phyloP scores from a whole-genome alignment of 2,329 filamentous ascomycete genomes.

The Tolypocladium ovalisporum region DNA sequence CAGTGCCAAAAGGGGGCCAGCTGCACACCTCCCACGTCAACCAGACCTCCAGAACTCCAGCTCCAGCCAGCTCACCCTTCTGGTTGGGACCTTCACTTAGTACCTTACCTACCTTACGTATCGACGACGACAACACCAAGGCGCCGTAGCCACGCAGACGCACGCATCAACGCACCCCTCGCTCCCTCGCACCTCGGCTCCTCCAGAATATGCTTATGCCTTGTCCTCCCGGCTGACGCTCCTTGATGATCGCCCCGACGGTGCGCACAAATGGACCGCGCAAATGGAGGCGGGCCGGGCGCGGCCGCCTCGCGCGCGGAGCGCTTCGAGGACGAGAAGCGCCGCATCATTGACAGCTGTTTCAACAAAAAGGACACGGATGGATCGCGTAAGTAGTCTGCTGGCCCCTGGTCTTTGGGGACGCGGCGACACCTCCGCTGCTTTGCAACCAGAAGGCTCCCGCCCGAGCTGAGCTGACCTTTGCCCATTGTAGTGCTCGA shows the following conservation, averaged over 20 bases:
- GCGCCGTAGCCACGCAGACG: not conserved
- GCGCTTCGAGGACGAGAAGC: slow-evolving; percentile 93
- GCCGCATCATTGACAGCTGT: slow-evolving; percentile 86
- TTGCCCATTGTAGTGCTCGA: slow-evolving; percentile 37
- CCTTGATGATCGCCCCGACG: slow-evolving; percentile 8
- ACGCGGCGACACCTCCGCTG: not conserved
- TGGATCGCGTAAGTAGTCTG: slow-evolving; percentile 60
- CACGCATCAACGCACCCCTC: not conserved
- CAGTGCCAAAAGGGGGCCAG: not conserved
- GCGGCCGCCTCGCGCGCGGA: slow-evolving; percentile 47
- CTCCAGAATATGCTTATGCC: slow-evolving; percentile 5
- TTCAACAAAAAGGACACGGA: slow-evolving; percentile 84
- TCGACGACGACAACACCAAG: not conserved
- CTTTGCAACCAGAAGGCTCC: not conserved
- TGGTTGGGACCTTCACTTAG: not conserved
- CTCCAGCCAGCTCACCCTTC: not conserved
- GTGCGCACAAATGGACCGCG: slow-evolving; percentile 24
- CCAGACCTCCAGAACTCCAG: not conserved
- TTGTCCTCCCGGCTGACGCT: slow-evolving; percentile 1
- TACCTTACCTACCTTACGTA: not conserved
- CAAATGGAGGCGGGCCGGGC: slow-evolving; percentile 24
- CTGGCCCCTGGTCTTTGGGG: not conserved
- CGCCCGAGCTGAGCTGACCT: slow-evolving; percentile 6
- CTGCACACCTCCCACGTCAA: not conserved
- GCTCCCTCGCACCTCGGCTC: not conserved